phyloP scores from a whole-genome alignment of 2,329 filamentous ascomycete genomes.

The Pyrenophora tritici-repentis region DNA sequence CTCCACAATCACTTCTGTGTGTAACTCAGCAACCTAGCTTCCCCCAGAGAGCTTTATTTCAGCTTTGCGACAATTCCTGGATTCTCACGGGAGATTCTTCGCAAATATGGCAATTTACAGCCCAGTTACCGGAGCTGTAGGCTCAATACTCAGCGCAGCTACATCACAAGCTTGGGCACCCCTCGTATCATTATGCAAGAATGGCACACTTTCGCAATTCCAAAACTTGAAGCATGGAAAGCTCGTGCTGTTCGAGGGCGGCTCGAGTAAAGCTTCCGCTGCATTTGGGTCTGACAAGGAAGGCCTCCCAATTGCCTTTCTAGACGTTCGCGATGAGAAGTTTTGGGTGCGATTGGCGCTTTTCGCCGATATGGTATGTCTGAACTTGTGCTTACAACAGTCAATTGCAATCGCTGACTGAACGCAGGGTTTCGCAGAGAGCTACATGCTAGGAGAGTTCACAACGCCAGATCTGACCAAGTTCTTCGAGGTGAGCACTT shows the following conservation, averaged over 20 bases:
- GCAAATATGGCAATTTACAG: conserved; percentile 43
- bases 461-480: conserved; percentile 68
- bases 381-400: neutral
- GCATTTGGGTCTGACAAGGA: conserved; percentile 50
- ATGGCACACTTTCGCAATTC: conserved; percentile 53
- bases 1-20: neutral
- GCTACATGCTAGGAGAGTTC: conserved; percentile 74
- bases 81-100: neutral
- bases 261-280: conserved; percentile 50
- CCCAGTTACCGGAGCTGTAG: conserved; percentile 45
- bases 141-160: conserved; percentile 49
- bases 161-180: conserved; percentile 56
- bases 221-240: conserved; percentile 54
- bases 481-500: conserved; percentile 65
- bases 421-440: conserved; percentile 66
- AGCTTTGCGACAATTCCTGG: neutral
- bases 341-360: conserved; percentile 73
- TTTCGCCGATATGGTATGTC: conserved; percentile 70
- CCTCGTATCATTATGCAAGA: conserved; percentile 53
- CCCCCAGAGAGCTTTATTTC: neutral
- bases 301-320: conserved; percentile 55
- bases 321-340: conserved; percentile 66
- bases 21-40: too few relatives aligned
- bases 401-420: neutral
- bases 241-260: conserved; percentile 51